Evolutionary conservation across 352 stramenopile genomes (phyloP), one percentile per base, ranked within the genome.

Genomic region (Globisporangium nodosum): DNA sequence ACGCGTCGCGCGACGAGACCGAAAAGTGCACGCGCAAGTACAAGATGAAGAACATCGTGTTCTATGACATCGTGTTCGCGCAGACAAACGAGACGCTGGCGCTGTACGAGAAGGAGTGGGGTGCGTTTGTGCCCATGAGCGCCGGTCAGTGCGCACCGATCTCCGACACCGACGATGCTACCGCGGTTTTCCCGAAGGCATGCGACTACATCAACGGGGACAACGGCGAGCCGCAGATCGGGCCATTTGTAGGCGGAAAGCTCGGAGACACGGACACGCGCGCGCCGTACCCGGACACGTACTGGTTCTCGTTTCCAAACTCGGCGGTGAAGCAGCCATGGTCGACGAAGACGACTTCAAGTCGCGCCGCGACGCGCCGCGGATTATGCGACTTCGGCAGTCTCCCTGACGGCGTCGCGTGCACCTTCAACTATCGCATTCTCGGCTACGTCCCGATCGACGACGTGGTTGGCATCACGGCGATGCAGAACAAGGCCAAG

Each of bases 241-340:
- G 85, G 11, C 72, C 81, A 0, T 94, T 88, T 49, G 56, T 94
- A 0, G 81, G 83, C 20, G 72, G 68, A 6, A 74, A 69, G 33
- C 63, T 51, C 5, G 83, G 83, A 62, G 65, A 67, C 33, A 73
- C 62, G 40, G 77, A 92, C 49, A 54, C 67, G 18, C 72, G 74
- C 15, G 79, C 76, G 1, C 81, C 77, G 24, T 93, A 93, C 70
- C 79, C 78, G 5, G 74, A 91, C 65, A 84, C 71, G 42, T 68
- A 78, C 39, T 91, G 81, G 83, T 94, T 81, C 68, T 94, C 85
- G 58, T 85, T 88, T 58, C 83, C 85, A 0, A 88, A 92, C 70
- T 71, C 76, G 18, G 90, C 78, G 39, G 74, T 79, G 7, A 54
- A 49, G 20, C 24, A 21, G 1, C 49, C 21, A 12, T 58, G 43